phyloP scores from a whole-genome alignment of 2,329 filamentous ascomycete species.

The Didymella exigua region DNA sequence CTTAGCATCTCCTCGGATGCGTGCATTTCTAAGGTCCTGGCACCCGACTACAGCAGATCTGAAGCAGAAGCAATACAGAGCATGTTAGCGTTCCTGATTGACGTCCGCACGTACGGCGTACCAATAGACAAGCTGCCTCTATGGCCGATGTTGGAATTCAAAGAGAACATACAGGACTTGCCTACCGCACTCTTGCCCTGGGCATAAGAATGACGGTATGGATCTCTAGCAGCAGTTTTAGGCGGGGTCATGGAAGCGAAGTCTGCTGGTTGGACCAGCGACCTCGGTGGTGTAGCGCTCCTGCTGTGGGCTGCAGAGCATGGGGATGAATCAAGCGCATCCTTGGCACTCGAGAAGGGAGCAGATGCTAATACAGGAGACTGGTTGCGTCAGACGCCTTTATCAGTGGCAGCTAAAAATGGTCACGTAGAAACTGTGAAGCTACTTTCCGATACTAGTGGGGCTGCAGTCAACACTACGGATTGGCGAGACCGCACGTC shows the following conservation, averaged over 20 bases:
- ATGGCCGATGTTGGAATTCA: not conserved
- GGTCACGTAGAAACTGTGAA: not conserved
- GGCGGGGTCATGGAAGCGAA: not conserved
- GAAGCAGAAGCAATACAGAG: not conserved
- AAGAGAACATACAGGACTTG: not conserved
- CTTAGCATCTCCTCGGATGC: constrained; percentile 27
- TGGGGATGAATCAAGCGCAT: not conserved
- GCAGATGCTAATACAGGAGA: not conserved
- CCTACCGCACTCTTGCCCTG: not conserved
- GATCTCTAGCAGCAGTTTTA: not conserved
- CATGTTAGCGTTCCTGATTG: not conserved
- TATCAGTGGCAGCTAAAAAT: not conserved
- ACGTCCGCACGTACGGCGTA: not conserved
- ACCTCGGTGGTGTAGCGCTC: not conserved
- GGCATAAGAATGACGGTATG: not conserved
- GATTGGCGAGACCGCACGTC: not conserved
- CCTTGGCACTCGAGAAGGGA: not conserved
- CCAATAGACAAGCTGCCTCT: not conserved
- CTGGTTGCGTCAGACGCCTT: not conserved
- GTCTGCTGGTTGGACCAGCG: not conserved
- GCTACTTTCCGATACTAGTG: not conserved
- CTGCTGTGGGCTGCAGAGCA: not conserved
- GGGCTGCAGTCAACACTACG: not conserved
- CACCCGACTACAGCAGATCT: not conserved
- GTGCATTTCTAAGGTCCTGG: not conserved